A percentile compares a stretch with the other conserved stretches of the same genome.
phyloP scores from a whole-genome alignment of 768 basidiomycete species.

The Leucosporidium yakuticum region DNA sequence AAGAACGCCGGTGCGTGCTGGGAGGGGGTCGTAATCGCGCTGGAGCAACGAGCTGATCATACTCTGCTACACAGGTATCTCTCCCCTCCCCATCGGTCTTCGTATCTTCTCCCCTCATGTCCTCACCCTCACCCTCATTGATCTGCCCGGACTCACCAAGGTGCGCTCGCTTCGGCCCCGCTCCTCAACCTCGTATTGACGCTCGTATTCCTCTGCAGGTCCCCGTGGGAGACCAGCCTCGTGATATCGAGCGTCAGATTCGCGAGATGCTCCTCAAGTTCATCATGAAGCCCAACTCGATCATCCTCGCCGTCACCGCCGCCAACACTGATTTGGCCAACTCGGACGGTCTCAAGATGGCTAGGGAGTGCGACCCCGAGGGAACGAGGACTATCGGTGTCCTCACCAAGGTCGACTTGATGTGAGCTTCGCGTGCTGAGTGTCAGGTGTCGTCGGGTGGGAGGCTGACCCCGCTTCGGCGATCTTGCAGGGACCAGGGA shows the following conservation, averaged over 20 bases:
- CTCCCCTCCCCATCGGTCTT: slow-evolving; percentile 92
- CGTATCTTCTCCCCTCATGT: slow-evolving; percentile 97
- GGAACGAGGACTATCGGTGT: slow-evolving; percentile 97
- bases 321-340: slow-evolving; percentile 98
- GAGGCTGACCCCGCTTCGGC: slow-evolving; percentile 9
- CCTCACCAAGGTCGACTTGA: slow-evolving; percentile 94
- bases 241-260: slow-evolving; percentile 96
- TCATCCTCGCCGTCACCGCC: slow-evolving; percentile 90
- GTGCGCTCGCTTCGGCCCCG: slow-evolving; percentile 21
- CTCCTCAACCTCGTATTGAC: not conserved
- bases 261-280: slow-evolving; percentile 93
- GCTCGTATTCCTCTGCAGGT: slow-evolving; percentile 2
- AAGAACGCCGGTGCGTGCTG: slow-evolving; percentile 65
- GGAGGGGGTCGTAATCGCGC: not conserved
- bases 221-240: slow-evolving; percentile 61
- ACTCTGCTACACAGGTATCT: slow-evolving; percentile 59
- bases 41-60: not conserved
- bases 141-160: slow-evolving; percentile 80
- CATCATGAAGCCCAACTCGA: slow-evolving; percentile 90
- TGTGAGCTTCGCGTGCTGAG: slow-evolving; percentile 51
- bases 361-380: slow-evolving; percentile 93
- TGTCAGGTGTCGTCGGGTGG: not conserved
- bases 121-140: slow-evolving; percentile 92
- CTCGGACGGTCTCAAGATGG: slow-evolving; percentile 93
- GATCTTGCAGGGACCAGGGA: slow-evolving; percentile 72